Evolutionary conservation across 176 grass and related monocot genomes (phyloP), one percentile per base, ranked within the genome.

Genomic region (Musa troglodytarum): DNA sequence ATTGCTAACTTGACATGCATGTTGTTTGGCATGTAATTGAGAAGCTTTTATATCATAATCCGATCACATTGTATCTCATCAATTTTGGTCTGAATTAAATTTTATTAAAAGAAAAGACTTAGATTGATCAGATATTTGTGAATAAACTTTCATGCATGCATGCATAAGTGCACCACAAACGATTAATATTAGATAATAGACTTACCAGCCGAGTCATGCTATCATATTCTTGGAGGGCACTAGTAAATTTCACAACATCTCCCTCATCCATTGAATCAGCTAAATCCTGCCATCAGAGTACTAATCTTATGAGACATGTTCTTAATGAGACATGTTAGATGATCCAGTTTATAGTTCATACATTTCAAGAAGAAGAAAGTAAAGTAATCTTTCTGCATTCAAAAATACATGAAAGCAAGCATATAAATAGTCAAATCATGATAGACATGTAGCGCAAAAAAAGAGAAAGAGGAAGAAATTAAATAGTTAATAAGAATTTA

Each of bases 141-240:
- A 16, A 29, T 29, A 49, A 50, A 65, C 8, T 28, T 8, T 49
- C 72, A 19, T 8, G 82, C 24, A 24, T 62, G 2, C 68, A 63
- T 54, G 8, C 76, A 74, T 54, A 9, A 12, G 14, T 23, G 81
- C 34, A 43, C 4, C 34, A 43, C 57, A 61, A 15, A 61, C 0
- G n/a, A 61, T 61, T 34, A 43, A 51, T 51, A 50, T 83, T 78
- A 83, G 29, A 77, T 1, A 77, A 73, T 28, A 53, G 79, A 81
- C 80, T 78, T 86, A 99, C 96, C 80, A 99, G 85, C 9, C 96
- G 84, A 79, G 96, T 99, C 96, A 99, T 92, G 91, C 90, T 84
- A 77, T 99, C 96, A 87, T 86, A 99, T 80, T 99, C 96, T 85
- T 91, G 93, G 53, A 99, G 85, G 54, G 82, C 82, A 83, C 95